Percentiles rank a stretch among this genome's conserved stretches.
phyloP scores from a whole-genome alignment of 331 rosid genomes.

The Dryas integrifolia region DNA sequence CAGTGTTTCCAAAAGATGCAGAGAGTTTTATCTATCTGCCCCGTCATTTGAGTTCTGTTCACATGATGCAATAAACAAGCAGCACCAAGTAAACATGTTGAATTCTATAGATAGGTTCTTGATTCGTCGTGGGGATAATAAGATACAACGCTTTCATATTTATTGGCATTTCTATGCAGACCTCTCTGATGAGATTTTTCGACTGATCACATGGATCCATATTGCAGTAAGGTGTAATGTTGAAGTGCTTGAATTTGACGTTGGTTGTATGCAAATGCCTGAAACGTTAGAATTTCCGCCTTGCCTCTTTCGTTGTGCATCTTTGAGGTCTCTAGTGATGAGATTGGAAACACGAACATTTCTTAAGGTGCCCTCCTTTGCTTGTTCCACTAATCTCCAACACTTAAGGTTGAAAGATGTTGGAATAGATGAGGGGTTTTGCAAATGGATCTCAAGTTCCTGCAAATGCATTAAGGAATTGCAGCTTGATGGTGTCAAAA shows the following conservation, averaged over 20 bases:
- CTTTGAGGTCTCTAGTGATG: not conserved
- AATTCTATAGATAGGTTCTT: constrained; percentile 4
- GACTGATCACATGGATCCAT: constrained; percentile 3
- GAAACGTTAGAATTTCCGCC: not conserved
- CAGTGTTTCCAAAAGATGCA: not conserved
- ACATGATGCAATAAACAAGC: too few species aligned
- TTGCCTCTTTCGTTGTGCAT: not conserved
- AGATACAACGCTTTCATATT: constrained; percentile 3
- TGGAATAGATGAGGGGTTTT: not conserved
- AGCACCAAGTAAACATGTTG: not conserved
- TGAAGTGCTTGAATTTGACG: not conserved
- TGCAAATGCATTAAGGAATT: not conserved
- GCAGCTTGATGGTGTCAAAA: not conserved
- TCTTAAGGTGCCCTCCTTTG: not conserved
- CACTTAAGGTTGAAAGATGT: not conserved
- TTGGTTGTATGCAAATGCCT: not conserved
- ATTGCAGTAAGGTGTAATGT: constrained; percentile 13
- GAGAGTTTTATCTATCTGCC: not conserved
- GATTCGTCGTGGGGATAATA: not conserved
- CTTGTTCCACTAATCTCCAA: not conserved
- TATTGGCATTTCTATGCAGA: not conserved
- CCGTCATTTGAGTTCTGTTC: not conserved
- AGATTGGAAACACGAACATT: not conserved
- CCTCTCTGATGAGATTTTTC: constrained; percentile 4
- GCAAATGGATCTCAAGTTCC: not conserved